Evolutionary conservation across 305 asterid species (phyloP).

Genomic region (Lippia alba): DNA sequence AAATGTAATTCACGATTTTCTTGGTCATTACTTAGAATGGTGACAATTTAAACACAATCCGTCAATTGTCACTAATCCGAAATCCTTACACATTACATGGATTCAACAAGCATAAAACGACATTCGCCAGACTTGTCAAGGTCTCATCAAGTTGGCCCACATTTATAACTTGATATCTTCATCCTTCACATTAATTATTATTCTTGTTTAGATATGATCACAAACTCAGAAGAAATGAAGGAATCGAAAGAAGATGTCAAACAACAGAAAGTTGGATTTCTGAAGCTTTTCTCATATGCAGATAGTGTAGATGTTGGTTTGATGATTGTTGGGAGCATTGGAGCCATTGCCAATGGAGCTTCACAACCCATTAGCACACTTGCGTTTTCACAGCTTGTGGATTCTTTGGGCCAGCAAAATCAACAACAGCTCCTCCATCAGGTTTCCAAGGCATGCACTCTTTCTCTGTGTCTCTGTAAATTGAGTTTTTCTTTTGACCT

Average conservation of each 20-base stretch:
- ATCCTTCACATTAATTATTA: too few relatives aligned
- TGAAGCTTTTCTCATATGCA: conserved; percentile 39
- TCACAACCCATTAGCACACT: conserved; percentile 49
- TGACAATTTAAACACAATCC: too few relatives aligned
- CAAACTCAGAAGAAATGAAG: background rate
- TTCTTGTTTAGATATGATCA: background rate
- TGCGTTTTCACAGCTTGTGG: conserved; percentile 43
- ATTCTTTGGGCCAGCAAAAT: conserved; percentile 36
- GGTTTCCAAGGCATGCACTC: conserved; percentile 36
- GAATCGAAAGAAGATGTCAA: background rate
- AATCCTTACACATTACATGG: too few relatives aligned
- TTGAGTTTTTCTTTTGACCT: background rate
- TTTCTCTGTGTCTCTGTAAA: background rate
- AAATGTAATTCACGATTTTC: too few relatives aligned
- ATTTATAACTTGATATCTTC: too few relatives aligned
- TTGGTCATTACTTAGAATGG: too few relatives aligned
- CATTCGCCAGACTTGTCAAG: too few relatives aligned
- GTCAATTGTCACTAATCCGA: too few relatives aligned
- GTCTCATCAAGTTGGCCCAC: too few relatives aligned
- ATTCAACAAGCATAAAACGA: too few relatives aligned
- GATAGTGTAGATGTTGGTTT: conserved; percentile 39
- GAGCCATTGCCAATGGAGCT: conserved; percentile 46
- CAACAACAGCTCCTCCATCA: conserved; percentile 34
- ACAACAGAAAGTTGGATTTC: conserved; percentile 33
- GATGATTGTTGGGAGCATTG: conserved; percentile 43